phyloP scores from a whole-genome alignment of 148 eudicot species.

The Tetragonia tetragonoides region DNA sequence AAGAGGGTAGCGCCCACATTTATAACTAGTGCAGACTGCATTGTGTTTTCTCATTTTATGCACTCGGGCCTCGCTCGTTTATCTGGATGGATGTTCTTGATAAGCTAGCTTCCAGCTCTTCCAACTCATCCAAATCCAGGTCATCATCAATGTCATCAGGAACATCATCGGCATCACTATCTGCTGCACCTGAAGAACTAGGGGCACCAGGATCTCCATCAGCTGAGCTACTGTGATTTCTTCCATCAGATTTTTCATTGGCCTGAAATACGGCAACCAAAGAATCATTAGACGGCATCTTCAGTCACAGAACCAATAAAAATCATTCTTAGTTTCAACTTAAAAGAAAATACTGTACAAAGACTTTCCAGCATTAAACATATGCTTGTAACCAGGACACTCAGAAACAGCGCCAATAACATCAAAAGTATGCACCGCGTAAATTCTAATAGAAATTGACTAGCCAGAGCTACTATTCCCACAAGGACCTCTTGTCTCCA shows the following conservation, averaged over 20 bases:
- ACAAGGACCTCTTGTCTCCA: not conserved
- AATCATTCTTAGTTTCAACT: not conserved
- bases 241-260: slow-evolving; percentile 34
- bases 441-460: not conserved
- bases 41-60: slow-evolving; percentile 13
- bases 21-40: slow-evolving; percentile 20
- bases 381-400: not conserved
- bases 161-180: slow-evolving; percentile 29
- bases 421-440: not conserved
- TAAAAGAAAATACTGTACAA: not conserved
- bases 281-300: not conserved
- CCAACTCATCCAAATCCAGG: slow-evolving; percentile 58
- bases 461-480: not conserved
- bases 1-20: slow-evolving; percentile 12
- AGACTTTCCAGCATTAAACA: not conserved
- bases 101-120: slow-evolving; percentile 75
- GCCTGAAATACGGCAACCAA: slow-evolving; percentile 35
- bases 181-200: slow-evolving; percentile 44
- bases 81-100: slow-evolving; percentile 55
- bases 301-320: not conserved
- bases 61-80: slow-evolving; percentile 42
- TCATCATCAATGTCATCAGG: slow-evolving; percentile 61
- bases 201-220: slow-evolving; percentile 30
- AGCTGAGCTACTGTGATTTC: slow-evolving; percentile 27
- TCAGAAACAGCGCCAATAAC: not conserved